Conservation (phyloP, 768 basidiomycete genomes). For the Podaxis sp. region DNA sequence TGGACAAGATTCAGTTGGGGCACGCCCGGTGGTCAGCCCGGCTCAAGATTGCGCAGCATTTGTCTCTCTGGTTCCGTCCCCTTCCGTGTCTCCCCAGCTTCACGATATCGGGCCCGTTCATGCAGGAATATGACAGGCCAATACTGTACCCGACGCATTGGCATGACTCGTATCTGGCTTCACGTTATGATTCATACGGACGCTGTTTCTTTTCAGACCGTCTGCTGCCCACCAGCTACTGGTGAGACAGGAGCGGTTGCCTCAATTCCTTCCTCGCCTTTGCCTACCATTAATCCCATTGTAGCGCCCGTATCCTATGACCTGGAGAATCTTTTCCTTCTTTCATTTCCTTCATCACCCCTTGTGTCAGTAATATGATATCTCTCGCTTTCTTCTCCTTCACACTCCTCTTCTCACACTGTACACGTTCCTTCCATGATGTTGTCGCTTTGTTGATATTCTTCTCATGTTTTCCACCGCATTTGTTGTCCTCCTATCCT, state of each 20-base stretch:
- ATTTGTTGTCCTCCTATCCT: constrained; percentile 68
- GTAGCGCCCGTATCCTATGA: constrained; percentile 13
- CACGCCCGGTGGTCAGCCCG: constrained; percentile 40
- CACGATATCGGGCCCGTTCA: constrained; percentile 10
- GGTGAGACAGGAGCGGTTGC: constrained; percentile 15
- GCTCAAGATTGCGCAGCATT: constrained; percentile 24
- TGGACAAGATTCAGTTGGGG: constrained; percentile 33
- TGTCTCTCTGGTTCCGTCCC: constrained; percentile 11
- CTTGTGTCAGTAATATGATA: constrained; percentile 13
- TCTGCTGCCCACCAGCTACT: constrained; percentile 19
- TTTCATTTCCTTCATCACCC: constrained; percentile 18
- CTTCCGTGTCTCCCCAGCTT: constrained; percentile 11
- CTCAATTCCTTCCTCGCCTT: constrained; percentile 16
- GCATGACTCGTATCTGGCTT: constrained; percentile 15
- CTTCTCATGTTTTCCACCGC: constrained; percentile 19
- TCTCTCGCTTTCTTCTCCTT: constrained; percentile 12
- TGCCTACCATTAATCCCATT: constrained; percentile 16
- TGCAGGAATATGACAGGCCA: constrained; percentile 7
- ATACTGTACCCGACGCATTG: constrained; percentile 13
- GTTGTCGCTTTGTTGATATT: constrained; percentile 9
- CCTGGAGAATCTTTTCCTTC: constrained; percentile 18
- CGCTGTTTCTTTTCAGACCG: constrained; percentile 68
- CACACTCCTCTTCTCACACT: constrained; percentile 15
- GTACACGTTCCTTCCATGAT: constrained; percentile 21
- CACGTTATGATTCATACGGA: constrained; percentile 52